Evolutionary conservation across 2,329 filamentous ascomycete species (phyloP).

Genomic region (Hypocreales sp.): DNA sequence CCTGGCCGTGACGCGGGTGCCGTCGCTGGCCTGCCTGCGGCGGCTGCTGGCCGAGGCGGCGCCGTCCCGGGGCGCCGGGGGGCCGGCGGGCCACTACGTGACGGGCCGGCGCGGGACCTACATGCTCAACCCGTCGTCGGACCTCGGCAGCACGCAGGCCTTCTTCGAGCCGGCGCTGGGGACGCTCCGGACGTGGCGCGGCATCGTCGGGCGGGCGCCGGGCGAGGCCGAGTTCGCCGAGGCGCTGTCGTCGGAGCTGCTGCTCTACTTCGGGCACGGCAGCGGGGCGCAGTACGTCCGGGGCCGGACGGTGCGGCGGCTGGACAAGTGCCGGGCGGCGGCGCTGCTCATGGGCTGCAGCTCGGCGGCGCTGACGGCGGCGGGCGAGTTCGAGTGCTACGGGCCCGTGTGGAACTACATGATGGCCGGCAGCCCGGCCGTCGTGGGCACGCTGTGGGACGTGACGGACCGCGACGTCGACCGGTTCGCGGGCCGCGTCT

Average conservation of each 20-base stretch:
- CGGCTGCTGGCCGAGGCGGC: conserved; percentile 49
- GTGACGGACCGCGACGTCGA: conserved; percentile 97
- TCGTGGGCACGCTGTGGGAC: conserved; percentile 92
- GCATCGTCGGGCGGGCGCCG: conserved; percentile 53
- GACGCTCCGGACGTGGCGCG: conserved; percentile 54
- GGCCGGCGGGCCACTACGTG: conserved; percentile 34
- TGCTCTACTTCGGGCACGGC: conserved; percentile 94
- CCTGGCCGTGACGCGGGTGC: conserved; percentile 70
- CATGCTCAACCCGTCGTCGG: conserved; percentile 78
- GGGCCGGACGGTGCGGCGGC: conserved; percentile 62
- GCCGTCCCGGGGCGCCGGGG: conserved; percentile 5
- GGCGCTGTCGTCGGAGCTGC: conserved; percentile 51
- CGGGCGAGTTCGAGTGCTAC: conserved; percentile 79
- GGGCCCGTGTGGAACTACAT: conserved; percentile 88
- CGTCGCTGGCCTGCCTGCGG: conserved; percentile 69
- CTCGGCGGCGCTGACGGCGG: conserved; percentile 61
- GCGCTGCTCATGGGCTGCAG: conserved; percentile 91
- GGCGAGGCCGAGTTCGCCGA: conserved; percentile 62
- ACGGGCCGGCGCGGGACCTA: conserved; percentile 47
- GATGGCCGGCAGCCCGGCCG: conserved; percentile 69
- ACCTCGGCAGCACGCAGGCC: conserved; percentile 64
- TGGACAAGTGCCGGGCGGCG: conserved; percentile 59
- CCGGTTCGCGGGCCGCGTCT: conserved; percentile 63
- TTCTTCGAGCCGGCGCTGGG: conserved; percentile 54
- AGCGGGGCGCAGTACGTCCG: conserved; percentile 91